Evolutionary conservation across 2,329 filamentous ascomycete species (phyloP).

Genomic region (Colletotrichum tofieldiae): DNA sequence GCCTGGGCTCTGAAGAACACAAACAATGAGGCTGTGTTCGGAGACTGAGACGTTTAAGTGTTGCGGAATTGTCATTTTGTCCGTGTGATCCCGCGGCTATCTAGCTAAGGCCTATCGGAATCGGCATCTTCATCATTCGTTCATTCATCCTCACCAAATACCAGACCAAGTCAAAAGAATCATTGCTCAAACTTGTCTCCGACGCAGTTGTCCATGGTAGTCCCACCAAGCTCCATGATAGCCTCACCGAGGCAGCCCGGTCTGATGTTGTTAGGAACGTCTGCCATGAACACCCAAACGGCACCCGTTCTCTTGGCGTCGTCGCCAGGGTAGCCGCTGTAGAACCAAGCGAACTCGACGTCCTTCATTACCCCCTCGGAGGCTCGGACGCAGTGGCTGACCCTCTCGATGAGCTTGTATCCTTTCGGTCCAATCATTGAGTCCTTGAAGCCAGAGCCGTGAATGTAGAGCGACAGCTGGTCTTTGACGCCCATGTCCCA

Average conservation of each 20-base stretch:
- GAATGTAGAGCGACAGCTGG: slow-evolving; percentile 14
- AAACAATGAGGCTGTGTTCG: too few relatives aligned
- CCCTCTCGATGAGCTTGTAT: neutral
- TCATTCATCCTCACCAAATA: neutral
- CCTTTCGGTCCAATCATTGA: slow-evolving; percentile 27
- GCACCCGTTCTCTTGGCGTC: slow-evolving; percentile 14
- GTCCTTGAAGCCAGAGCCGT: slow-evolving; percentile 23
- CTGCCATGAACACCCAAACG: slow-evolving; percentile 3
- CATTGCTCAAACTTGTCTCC: neutral
- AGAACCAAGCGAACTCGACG: slow-evolving; percentile 14
- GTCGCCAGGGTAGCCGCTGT: slow-evolving; percentile 4
- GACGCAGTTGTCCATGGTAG: neutral
- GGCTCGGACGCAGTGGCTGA: slow-evolving; percentile 5
- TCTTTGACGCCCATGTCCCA: slow-evolving; percentile 18
- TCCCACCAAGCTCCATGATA: neutral
- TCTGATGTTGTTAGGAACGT: slow-evolving; percentile 10
- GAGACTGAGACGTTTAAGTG: neutral
- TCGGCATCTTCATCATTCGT: neutral
- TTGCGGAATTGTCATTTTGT: neutral
- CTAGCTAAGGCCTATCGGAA: neutral
- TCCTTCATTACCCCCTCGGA: slow-evolving; percentile 1
- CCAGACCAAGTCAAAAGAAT: neutral
- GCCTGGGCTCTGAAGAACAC: too few relatives aligned
- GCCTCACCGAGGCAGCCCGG: slow-evolving; percentile 2
- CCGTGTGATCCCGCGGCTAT: neutral